phyloP scores from a whole-genome alignment of 208 protist species.

The Trypanosomatidae sp. region DNA sequence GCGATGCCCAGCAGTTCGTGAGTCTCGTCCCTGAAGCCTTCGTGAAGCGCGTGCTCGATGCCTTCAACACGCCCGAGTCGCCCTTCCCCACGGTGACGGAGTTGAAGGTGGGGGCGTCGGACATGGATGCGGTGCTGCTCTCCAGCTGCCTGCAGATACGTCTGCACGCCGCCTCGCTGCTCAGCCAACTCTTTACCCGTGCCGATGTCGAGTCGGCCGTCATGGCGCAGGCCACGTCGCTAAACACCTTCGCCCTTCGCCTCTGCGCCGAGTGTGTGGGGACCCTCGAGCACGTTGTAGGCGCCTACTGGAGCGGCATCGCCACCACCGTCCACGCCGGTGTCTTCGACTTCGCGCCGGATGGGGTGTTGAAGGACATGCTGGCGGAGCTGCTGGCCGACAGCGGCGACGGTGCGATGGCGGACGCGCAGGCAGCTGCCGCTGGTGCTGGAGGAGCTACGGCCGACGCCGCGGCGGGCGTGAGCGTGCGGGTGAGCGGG shows the following conservation, averaged over 20 bases:
- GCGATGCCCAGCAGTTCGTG: too few relatives aligned
- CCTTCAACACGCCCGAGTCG: constrained; percentile 62
- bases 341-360: constrained; percentile 56
- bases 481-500: background rate
- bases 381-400: constrained; percentile 28
- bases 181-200: constrained; percentile 59
- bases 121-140: constrained; percentile 70
- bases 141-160: constrained; percentile 67
- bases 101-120: constrained; percentile 45
- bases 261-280: constrained; percentile 54
- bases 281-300: constrained; percentile 69
- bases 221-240: constrained; percentile 36
- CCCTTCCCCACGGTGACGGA: constrained; percentile 54
- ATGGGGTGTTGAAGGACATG: constrained; percentile 35
- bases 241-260: constrained; percentile 62
- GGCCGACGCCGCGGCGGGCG: constrained; percentile 3
- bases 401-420: background rate
- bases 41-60: constrained; percentile 46
- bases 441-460: too few relatives aligned
- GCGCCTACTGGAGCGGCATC: constrained; percentile 87
- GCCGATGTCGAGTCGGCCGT: constrained; percentile 55
- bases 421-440: too few relatives aligned
- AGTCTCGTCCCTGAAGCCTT: constrained; percentile 17
- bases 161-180: constrained; percentile 55
- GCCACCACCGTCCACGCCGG: constrained; percentile 63